Evolutionary conservation across 139 green algal species (phyloP).

Genomic region (Edaphochlamys debaryana): DNA sequence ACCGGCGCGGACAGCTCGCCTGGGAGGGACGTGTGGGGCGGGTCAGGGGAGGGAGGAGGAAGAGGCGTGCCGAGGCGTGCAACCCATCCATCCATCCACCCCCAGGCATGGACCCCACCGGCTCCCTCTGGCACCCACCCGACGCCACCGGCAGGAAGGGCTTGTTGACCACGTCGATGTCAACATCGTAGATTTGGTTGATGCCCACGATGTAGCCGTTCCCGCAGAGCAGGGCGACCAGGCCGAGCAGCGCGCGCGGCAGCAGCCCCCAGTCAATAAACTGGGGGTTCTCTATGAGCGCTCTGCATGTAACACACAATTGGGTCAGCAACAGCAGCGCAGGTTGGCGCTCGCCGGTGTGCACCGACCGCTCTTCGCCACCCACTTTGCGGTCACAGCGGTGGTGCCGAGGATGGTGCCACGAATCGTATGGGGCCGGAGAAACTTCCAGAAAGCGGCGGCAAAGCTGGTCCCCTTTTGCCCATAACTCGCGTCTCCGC

Average conservation of each 20-base stretch:
- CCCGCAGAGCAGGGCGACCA: conserved; percentile 92
- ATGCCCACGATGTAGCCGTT: conserved; percentile 99
- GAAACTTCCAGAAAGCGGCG: conserved; percentile 97
- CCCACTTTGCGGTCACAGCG: conserved; percentile 72
- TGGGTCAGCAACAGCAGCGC: too few species aligned
- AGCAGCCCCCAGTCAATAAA: conserved; percentile 94
- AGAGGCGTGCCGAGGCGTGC: too few species aligned
- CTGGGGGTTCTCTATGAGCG: conserved; percentile 74
- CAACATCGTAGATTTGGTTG: conserved; percentile 98
- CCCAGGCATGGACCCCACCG: too few species aligned
- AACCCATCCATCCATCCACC: too few species aligned
- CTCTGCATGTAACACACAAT: too few species aligned
- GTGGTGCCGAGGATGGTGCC: conserved; percentile 89
- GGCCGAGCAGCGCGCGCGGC: conserved; percentile 84
- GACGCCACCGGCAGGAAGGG: conserved; percentile 97
- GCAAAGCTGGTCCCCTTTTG: conserved; percentile 62
- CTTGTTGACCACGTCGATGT: conserved; percentile 98
- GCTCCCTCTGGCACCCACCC: conserved; percentile 61
- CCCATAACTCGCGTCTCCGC: neutral
- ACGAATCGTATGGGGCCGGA: conserved; percentile 96
- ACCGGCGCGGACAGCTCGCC: conserved; percentile 68
- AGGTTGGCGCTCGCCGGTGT: too few species aligned
- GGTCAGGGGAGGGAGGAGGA: neutral
- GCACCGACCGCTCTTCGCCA: neutral
- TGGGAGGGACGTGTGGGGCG: conserved; percentile 17